phyloP scores from a whole-genome alignment of 768 basidiomycete species.

The Phaffia tasmanica region DNA sequence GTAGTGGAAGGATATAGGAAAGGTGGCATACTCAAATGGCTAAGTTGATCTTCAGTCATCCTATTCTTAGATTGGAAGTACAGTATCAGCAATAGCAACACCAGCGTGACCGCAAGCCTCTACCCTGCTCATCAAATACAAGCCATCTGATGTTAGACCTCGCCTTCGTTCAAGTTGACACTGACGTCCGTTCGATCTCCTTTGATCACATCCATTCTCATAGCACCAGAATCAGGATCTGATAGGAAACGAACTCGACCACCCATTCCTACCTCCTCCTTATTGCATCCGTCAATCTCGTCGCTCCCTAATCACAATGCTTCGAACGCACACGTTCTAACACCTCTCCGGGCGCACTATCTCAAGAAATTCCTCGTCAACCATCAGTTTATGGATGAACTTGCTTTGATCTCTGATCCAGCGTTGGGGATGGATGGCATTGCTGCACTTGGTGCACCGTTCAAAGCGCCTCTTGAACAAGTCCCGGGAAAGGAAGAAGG shows the following conservation, averaged over 20 bases:
- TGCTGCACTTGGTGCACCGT: slow-evolving; percentile 80
- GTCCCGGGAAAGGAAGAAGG: slow-evolving; percentile 49
- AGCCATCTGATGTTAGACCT: no score
- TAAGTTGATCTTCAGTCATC: no score
- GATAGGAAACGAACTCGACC: slow-evolving; percentile 5
- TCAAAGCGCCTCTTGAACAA: slow-evolving; percentile 44
- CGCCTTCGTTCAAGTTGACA: no score
- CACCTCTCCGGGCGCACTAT: slow-evolving; percentile 88
- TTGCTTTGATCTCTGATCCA: slow-evolving; percentile 50
- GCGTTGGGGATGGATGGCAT: slow-evolving; percentile 44
- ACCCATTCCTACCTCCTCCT: slow-evolving; percentile 24
- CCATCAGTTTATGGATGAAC: slow-evolving; percentile 71
- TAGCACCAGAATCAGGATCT: no score
- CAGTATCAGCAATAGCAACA: no score
- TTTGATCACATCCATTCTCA: no score
- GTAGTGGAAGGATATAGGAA: no score
- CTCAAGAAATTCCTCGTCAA: slow-evolving; percentile 91
- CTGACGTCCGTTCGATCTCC: no score
- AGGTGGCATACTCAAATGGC: no score
- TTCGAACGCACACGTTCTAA: slow-evolving; percentile 42
- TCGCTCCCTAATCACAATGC: slow-evolving; percentile 22
- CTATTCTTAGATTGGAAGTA: no score
- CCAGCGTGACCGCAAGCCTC: no score
- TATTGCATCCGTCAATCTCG: slow-evolving; percentile 23
- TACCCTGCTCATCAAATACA: no score